These are phyloP conservation scores for Immersiella caudata DNA, from an alignment of 495 filamentous ascomycete species.

Conservation along the genomic window DNA sequence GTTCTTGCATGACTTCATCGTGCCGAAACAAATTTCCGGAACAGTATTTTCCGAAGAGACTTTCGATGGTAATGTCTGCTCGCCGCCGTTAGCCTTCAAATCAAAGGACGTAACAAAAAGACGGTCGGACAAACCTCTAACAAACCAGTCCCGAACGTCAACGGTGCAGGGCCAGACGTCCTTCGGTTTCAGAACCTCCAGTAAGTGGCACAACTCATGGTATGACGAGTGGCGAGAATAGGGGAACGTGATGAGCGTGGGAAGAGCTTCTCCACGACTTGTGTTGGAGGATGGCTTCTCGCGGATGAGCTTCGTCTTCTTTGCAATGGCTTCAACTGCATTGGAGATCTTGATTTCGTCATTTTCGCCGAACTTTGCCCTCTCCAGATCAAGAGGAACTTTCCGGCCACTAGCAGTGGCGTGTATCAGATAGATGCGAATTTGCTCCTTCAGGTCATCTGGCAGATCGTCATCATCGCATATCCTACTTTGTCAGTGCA, in stretches of 20 bases:
- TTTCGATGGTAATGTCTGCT: conserved; percentile 58
- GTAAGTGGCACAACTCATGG: conserved; percentile 71
- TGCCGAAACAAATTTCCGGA: conserved; percentile 62
- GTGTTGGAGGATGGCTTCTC: conserved; percentile 9
- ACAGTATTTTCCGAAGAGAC: conserved; percentile 74
- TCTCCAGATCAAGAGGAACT: conserved; percentile 39
- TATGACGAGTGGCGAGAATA: conserved; percentile 93
- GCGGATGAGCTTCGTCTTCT: conserved; percentile 29
- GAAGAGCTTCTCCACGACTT: conserved; percentile 27
- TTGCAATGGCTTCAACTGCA: conserved; percentile 36
- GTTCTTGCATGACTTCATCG: conserved; percentile 61
- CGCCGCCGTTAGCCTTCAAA: conserved; percentile 15
- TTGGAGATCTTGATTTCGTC: conserved; percentile 31
- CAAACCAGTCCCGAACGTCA: conserved; percentile 61
- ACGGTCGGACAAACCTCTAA: conserved; percentile 39
- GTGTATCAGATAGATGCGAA: conserved; percentile 33
- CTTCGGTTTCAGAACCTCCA: conserved; percentile 67
- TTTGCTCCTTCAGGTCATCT: conserved; percentile 28
- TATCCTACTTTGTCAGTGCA: conserved; percentile 22
- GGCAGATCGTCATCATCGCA: conserved; percentile 25
- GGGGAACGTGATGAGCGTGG: conserved; percentile 64
- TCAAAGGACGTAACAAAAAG: no score
- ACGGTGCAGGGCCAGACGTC: conserved; percentile 88
- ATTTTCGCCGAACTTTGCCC: conserved; percentile 24
- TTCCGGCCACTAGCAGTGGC: conserved; percentile 34